These are phyloP conservation scores for Paraglomus occultum DNA, from an alignment of 192 early-diverging fungal genomes.

Conservation along the genomic window DNA sequence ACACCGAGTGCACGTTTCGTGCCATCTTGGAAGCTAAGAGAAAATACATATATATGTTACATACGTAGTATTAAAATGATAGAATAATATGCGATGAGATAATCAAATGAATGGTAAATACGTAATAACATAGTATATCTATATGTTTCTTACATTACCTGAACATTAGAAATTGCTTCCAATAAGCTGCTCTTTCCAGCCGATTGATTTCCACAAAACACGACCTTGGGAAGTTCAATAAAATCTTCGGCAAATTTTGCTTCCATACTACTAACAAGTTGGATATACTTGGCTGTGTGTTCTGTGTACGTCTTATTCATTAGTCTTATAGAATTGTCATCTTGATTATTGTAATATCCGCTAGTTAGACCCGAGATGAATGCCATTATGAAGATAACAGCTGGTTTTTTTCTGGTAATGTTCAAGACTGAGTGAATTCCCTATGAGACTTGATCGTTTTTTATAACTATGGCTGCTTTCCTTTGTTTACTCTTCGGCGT, in stretches of 20 bases:
- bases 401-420: too few relatives aligned
- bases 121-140: neutral
- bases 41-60: too few relatives aligned
- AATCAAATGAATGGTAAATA: neutral
- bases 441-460: too few relatives aligned
- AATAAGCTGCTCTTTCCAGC: slow-evolving; percentile 53
- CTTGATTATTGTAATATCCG: too few relatives aligned
- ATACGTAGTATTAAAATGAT: too few relatives aligned
- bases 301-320: too few relatives aligned
- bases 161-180: slow-evolving; percentile 52
- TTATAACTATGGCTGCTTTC: too few relatives aligned
- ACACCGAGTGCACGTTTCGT: slow-evolving; percentile 56
- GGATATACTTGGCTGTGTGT: neutral
- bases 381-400: too few relatives aligned
- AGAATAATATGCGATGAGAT: neutral
- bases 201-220: slow-evolving; percentile 55
- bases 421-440: too few relatives aligned
- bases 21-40: slow-evolving; percentile 46
- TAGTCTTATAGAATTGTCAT: too few relatives aligned
- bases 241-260: neutral
- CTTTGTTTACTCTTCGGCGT: too few relatives aligned
- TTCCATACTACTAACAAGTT: slow-evolving; percentile 13
- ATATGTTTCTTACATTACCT: slow-evolving; percentile 8
- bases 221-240: slow-evolving; percentile 54
- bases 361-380: too few relatives aligned